phyloP scores from a whole-genome alignment of 1,284 basidiomycete genomes.

The Sphaerobolus stellatus region DNA sequence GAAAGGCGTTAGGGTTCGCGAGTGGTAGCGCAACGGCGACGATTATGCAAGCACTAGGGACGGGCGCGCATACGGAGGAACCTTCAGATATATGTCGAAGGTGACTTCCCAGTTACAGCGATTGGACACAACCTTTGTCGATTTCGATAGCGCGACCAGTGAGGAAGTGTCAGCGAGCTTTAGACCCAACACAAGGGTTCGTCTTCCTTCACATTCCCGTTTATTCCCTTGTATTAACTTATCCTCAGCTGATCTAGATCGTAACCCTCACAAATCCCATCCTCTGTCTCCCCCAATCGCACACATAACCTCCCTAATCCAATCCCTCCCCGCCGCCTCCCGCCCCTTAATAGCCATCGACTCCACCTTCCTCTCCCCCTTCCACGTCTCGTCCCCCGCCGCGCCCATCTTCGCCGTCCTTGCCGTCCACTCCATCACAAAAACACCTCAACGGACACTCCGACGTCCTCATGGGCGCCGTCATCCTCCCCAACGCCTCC shows the following conservation, averaged over 20 bases:
- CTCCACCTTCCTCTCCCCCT: slow-evolving; percentile 92
- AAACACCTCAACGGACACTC: slow-evolving; percentile 95
- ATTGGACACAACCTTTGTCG: slow-evolving; percentile 80
- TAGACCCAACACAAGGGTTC: slow-evolving; percentile 78
- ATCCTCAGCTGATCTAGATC: slow-evolving; percentile 85
- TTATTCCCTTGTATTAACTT: not conserved
- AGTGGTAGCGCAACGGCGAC: slow-evolving; percentile 91
- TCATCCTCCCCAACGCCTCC: slow-evolving; percentile 42
- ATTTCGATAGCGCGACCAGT: slow-evolving; percentile 71
- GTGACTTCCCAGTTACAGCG: slow-evolving; percentile 75
- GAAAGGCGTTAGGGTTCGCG: too few species aligned
- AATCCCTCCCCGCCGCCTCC: slow-evolving; percentile 44
- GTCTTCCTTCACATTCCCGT: too few species aligned
- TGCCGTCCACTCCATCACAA: slow-evolving; percentile 79
- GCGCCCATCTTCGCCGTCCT: slow-evolving; percentile 72
- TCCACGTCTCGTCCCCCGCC: slow-evolving; percentile 85
- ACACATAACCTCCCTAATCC: slow-evolving; percentile 47
- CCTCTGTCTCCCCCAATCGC: slow-evolving; percentile 82
- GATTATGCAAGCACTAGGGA: slow-evolving; percentile 73
- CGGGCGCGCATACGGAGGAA: slow-evolving; percentile 90
- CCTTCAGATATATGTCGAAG: slow-evolving; percentile 80
- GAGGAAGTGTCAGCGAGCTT: slow-evolving; percentile 66
- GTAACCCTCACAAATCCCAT: slow-evolving; percentile 96
- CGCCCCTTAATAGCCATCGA: slow-evolving; percentile 79
- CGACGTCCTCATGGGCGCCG: slow-evolving; percentile 86